phyloP scores from a whole-genome alignment of 257 asterid species.

The Scutellaria minor region DNA sequence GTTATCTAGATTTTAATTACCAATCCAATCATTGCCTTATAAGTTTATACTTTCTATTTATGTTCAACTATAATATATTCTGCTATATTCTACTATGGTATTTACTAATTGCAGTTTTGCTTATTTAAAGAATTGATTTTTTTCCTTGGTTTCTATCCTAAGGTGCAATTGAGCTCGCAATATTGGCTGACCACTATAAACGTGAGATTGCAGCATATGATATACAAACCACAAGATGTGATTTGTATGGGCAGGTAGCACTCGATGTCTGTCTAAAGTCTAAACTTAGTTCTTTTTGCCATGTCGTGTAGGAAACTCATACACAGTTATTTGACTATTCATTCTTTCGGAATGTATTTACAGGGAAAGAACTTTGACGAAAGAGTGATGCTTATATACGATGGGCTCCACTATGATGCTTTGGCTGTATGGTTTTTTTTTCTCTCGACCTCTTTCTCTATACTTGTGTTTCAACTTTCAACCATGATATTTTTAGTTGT shows the following conservation, averaged over 20 bases:
- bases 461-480: neutral
- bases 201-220: slow-evolving; percentile 97
- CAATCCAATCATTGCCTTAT: neutral
- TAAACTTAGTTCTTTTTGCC: slow-evolving; percentile 22
- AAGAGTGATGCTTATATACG: slow-evolving; percentile 94
- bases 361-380: slow-evolving; percentile 76
- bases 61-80: neutral
- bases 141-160: slow-evolving; percentile 32
- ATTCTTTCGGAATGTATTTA: slow-evolving; percentile 28
- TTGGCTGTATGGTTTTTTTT: slow-evolving; percentile 64
- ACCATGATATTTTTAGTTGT: neutral
- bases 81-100: neutral
- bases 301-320: slow-evolving; percentile 14
- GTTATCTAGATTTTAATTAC: neutral
- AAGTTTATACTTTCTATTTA: neutral
- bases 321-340: slow-evolving; percentile 25
- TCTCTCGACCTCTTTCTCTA: slow-evolving; percentile 34
- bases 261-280: slow-evolving; percentile 17
- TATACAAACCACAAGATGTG: slow-evolving; percentile 93
- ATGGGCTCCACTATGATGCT: slow-evolving; percentile 98
- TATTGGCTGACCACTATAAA: slow-evolving; percentile 73
- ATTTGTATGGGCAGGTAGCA: slow-evolving; percentile 90
- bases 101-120: neutral
- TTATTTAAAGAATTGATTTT: slow-evolving; percentile 23
- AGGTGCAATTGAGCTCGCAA: slow-evolving; percentile 98